Evolutionary conservation across 2,329 filamentous ascomycete species (phyloP).

Genomic region (Claviceps arundinis): DNA sequence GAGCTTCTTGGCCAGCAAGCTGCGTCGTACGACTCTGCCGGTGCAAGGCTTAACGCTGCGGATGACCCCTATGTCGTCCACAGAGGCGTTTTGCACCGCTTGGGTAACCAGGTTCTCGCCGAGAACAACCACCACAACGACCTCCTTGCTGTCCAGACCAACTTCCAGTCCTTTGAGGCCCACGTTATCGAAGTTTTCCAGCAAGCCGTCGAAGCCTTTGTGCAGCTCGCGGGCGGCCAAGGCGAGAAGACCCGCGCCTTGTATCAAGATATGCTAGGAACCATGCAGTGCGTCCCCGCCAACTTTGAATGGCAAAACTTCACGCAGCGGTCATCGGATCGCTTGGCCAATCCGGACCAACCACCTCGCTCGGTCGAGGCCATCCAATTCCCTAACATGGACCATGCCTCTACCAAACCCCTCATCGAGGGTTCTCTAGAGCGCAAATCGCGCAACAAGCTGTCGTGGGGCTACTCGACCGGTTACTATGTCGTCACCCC

Average conservation of each 20-base stretch:
- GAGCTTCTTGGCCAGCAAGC: constrained; percentile 82
- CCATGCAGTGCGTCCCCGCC: constrained; percentile 60
- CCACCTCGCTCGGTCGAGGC: constrained; percentile 59
- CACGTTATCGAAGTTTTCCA: constrained; percentile 78
- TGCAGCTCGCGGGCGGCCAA: constrained; percentile 66
- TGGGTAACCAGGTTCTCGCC: constrained; percentile 82
- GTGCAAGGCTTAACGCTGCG: constrained; percentile 53
- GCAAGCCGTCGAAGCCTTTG: constrained; percentile 69
- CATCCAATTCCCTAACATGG: constrained; percentile 79
- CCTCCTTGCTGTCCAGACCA: constrained; percentile 78
- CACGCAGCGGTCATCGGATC: constrained; percentile 51
- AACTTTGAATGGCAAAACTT: constrained; percentile 94
- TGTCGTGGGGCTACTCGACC: constrained; percentile 61
- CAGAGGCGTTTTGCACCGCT: constrained; percentile 66
- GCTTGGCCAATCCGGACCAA: constrained; percentile 66
- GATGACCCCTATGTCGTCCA: constrained; percentile 85
- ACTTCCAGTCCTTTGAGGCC: constrained; percentile 75
- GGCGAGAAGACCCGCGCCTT: constrained; percentile 68
- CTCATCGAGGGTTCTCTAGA: constrained; percentile 81
- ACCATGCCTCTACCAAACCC: constrained; percentile 65
- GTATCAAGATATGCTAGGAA: constrained; percentile 70
- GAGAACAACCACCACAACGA: constrained; percentile 96
- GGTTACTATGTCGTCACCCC: constrained; percentile 87
- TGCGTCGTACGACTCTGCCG: constrained; percentile 63
- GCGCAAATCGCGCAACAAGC: constrained; percentile 79